Evolutionary conservation across 169 alveolate species (phyloP), one percentile per base, ranked within the genome.

Genomic region (Fabrea salina): DNA sequence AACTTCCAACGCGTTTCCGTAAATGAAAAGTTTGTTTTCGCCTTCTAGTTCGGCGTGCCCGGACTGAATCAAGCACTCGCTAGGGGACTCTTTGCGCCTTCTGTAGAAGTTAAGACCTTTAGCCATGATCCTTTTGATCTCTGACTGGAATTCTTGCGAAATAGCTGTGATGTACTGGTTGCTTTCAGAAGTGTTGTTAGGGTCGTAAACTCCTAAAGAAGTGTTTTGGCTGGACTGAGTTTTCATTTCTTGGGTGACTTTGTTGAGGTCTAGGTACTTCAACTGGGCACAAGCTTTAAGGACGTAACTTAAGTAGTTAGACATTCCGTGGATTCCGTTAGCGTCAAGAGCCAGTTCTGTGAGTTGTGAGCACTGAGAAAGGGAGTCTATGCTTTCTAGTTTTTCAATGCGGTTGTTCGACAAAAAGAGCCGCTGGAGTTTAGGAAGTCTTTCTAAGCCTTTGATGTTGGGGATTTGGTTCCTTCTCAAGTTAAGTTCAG

Each of bases 11-110:
- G 96, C 96, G 70, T 91, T 92, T 22, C 95, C 96, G 80, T 88
- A 92, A 53, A 90, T 87, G 77, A 88, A 87, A 33, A 92, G 83
- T 72, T 79, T 80, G 13, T 81, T 80, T 50, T 88, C 95, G 19
- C 94, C 92, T 64, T 92, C 96, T 5, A 92, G 89, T 85, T 92
- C 96, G 47, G 96, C 96, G 74, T 92, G 96, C 59, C 96, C 95
- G 13, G 91, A 91, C 79, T 90, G 90, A 49, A 92, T 93, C 37
- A 79, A 66, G 57, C 85, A 75, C 37, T 92, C 94, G n/a, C 82
- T 64, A 41, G 86, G 61, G 25, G 78, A 71, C 27, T 86, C 91
- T 76, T 92, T 92, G 44, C 89, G 79, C 39, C 82, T 86, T 61
- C 66, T 84, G 68, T 82, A 79, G 32, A 89, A 88, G 76, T 83